Percentiles rank a stretch among this genome's conserved stretches.
These are phyloP conservation scores for Trypanosoma rangeli DNA, from an alignment of 208 protist species.

Conservation along the genomic window DNA sequence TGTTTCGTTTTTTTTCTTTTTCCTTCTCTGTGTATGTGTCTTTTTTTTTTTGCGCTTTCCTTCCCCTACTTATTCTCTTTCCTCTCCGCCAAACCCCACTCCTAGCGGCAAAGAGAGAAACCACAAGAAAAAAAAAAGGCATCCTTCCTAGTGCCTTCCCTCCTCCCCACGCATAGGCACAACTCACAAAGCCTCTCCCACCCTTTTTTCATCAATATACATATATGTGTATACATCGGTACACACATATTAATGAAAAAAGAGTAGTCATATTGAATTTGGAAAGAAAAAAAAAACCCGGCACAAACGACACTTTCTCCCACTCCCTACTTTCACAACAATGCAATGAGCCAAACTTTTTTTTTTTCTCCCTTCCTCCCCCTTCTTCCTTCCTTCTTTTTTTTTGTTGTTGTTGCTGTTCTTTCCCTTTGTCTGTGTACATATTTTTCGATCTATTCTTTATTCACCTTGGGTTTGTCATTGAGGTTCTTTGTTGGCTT, in stretches of 20 bases:
- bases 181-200: no score
- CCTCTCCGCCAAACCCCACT: not conserved
- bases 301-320: not conserved
- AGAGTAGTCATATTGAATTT: not conserved
- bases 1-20: not conserved
- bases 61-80: not conserved
- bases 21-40: no score
- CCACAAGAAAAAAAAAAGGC: not conserved
- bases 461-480: not conserved
- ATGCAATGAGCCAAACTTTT: not conserved
- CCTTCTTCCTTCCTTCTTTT: not conserved
- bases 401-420: no score
- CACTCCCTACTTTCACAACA: not conserved
- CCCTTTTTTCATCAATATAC: not conserved
- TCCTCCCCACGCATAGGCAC: no score
- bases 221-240: constrained; percentile 7
- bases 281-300: constrained; percentile 4
- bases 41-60: not conserved
- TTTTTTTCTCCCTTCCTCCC: not conserved
- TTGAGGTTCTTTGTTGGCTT: no score
- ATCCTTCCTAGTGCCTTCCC: no score
- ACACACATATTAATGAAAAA: not conserved
- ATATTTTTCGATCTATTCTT: not conserved
- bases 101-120: not conserved
- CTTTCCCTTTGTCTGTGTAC: no score